Evolutionary conservation across 768 basidiomycete species (phyloP), one percentile per base, ranked within the genome.

Genomic region (Phlebiopsis gigantea): DNA sequence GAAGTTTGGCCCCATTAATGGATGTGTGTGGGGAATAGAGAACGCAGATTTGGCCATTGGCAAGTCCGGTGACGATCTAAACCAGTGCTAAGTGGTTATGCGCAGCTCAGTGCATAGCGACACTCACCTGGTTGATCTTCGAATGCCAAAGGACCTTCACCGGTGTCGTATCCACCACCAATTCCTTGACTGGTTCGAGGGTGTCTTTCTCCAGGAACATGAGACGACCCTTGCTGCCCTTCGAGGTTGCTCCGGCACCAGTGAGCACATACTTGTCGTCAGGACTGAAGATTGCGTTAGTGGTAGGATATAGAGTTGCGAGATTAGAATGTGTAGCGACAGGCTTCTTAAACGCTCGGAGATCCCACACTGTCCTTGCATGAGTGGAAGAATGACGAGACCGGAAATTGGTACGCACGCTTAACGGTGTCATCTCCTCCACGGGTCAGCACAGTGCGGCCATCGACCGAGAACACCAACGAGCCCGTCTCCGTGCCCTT

Each of bases 371-470:
- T 98, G 61, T 39, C 17, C 6, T 5, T 10, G 34, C 9, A 6
- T 15, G 24, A 43, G 43, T n/a, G n/a, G 26, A 9, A 15, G 22
- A 15, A 4, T 26, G 7, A n/a, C 28, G 15, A 19, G 30, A 25
- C 4, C 57, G 31, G 58, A 53, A 55, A 57, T 41, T 51, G 45
- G 24, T 46, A 51, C 26, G 51, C 72, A 97, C 96, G 71, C 74
- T 98, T 99, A 55, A 98, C 88, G 1, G 93, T 96, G 68, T 95
- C 88, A 73, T 99, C 97, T 1, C 90, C 93, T 41, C 96, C 94
- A 65, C 97, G 78, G 5, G 93, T 95, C 56, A 93, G 79, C 29
- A 98, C 72, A 21, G 89, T 90, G 57, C 80, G 77, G 1, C 90
- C 90, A 66, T 99, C 97, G 48, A 93, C 80, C 8, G 93, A 91